A percentile compares a stretch with the other conserved stretches of the same genome.
These are phyloP conservation scores for Jimgerdemannia flammicorona DNA, from an alignment of 192 early-diverging fungal species.

Conservation along the genomic window DNA sequence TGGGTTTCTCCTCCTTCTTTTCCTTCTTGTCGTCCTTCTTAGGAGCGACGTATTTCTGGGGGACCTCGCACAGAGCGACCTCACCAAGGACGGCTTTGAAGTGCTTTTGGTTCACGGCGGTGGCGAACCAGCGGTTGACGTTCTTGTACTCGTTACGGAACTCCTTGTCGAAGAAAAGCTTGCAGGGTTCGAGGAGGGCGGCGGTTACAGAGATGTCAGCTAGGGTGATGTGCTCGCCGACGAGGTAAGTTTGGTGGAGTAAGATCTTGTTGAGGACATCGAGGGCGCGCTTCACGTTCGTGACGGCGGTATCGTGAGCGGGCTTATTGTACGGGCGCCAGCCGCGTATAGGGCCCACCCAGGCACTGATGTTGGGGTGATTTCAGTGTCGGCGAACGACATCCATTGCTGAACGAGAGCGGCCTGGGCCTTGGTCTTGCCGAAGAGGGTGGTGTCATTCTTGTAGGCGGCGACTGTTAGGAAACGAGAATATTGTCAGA, in stretches of 20 bases:
- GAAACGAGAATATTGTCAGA: not conserved
- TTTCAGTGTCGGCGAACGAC: constrained; percentile 59
- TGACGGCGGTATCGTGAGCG: constrained; percentile 65
- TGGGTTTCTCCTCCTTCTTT: constrained; percentile 46
- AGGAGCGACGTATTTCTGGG: constrained; percentile 40
- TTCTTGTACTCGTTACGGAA: constrained; percentile 86
- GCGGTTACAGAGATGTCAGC: constrained; percentile 80
- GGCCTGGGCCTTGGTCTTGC: constrained; percentile 52
- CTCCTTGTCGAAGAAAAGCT: constrained; percentile 60
- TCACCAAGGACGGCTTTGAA: constrained; percentile 83
- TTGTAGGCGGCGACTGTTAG: constrained; percentile 39
- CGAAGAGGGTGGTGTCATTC: constrained; percentile 49
- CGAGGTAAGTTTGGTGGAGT: constrained; percentile 84
- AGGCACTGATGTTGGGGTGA: constrained; percentile 3
- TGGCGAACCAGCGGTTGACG: constrained; percentile 91
- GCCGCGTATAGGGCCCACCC: not conserved
- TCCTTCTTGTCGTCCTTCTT: constrained; percentile 42
- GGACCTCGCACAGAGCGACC: constrained; percentile 57
- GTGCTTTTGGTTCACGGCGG: constrained; percentile 75
- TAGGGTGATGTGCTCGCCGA: constrained; percentile 89
- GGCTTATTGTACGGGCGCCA: constrained; percentile 35
- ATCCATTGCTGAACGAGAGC: constrained; percentile 66
- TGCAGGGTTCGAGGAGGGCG: constrained; percentile 44
- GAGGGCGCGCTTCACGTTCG: constrained; percentile 61
- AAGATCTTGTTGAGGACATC: constrained; percentile 76